These are phyloP conservation scores for Celoporthe dispersa DNA, from an alignment of 2,329 filamentous ascomycete genomes.

Conservation along the genomic window DNA sequence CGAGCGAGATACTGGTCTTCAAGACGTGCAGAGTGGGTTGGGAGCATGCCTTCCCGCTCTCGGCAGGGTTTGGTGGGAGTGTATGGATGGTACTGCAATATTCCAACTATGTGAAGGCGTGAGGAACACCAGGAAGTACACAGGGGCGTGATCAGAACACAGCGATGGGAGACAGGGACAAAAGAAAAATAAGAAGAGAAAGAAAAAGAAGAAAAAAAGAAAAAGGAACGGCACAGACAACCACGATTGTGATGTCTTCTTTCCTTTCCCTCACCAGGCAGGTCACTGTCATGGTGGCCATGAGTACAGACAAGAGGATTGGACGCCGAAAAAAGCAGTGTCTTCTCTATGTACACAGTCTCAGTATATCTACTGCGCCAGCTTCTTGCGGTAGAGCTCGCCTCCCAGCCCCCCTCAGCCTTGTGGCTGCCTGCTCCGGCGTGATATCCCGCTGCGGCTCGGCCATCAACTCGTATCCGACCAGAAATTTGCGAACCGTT, in stretches of 20 bases:
- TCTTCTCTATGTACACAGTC: slow-evolving; percentile 2
- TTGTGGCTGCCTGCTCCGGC: slow-evolving; percentile 87
- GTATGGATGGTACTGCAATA: slow-evolving; percentile 71
- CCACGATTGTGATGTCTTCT: neutral
- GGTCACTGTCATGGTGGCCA: slow-evolving; percentile 12
- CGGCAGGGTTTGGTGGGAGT: slow-evolving; percentile 48
- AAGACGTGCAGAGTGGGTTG: slow-evolving; percentile 70
- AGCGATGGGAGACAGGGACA: neutral
- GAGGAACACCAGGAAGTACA: neutral
- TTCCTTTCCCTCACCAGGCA: neutral
- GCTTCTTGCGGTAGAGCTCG: slow-evolving; percentile 77
- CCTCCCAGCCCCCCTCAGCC: slow-evolving; percentile 77
- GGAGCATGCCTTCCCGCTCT: slow-evolving; percentile 60
- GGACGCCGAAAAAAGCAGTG: neutral
- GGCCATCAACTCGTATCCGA: slow-evolving; percentile 94
- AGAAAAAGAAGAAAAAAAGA: neutral
- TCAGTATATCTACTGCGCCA: slow-evolving; percentile 37
- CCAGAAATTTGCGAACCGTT: slow-evolving; percentile 93
- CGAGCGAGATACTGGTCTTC: slow-evolving; percentile 79
- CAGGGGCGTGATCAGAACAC: neutral
- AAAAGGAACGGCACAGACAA: neutral
- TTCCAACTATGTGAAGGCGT: slow-evolving; percentile 62
- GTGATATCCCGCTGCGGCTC: slow-evolving; percentile 99
- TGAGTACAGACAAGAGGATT: neutral
- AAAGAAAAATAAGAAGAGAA: neutral